A percentile compares a stretch with the other conserved stretches of the same genome.
Evolutionary conservation across 768 basidiomycete species (phyloP).

Genomic region (Xerocomellus intermedius): DNA sequence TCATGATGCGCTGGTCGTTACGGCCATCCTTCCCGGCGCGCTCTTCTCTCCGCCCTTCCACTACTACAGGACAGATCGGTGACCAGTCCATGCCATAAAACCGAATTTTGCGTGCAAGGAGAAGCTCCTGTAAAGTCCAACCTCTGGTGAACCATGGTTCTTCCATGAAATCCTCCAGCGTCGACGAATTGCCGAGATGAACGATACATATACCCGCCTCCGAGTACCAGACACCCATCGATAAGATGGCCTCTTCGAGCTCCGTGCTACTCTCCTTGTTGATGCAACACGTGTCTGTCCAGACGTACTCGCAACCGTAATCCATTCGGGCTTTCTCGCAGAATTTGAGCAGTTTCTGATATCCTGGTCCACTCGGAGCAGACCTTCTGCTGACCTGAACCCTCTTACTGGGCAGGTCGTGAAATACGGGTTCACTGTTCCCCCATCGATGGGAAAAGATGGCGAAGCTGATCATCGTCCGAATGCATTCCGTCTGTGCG

Average conservation of each 20-base stretch:
- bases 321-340: conserved; percentile 27
- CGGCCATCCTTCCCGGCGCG: conserved; percentile 1
- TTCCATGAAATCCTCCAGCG: conserved; percentile 20
- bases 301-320: conserved; percentile 28
- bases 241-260: conserved; percentile 28
- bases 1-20: conserved; percentile 12
- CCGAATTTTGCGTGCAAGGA: conserved; percentile 22
- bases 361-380: conserved; percentile 19
- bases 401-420: conserved; percentile 21
- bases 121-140: conserved; percentile 26
- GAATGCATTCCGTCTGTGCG: conserved; percentile 16
- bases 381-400: conserved; percentile 12
- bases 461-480: conserved; percentile 22
- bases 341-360: conserved; percentile 26
- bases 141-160: conserved; percentile 26
- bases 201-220: conserved; percentile 24
- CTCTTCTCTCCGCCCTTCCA: conserved; percentile 20
- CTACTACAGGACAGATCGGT: conserved; percentile 14
- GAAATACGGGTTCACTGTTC: conserved; percentile 18
- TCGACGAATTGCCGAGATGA: conserved; percentile 21
- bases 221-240: conserved; percentile 24
- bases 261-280: conserved; percentile 28
- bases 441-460: conserved; percentile 31
- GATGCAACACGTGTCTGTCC: conserved; percentile 29
- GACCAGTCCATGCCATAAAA: conserved; percentile 26